Base-by-base conservation (phyloP, 257 asterid genomes). In the Cruciata laevipes region DNA sequence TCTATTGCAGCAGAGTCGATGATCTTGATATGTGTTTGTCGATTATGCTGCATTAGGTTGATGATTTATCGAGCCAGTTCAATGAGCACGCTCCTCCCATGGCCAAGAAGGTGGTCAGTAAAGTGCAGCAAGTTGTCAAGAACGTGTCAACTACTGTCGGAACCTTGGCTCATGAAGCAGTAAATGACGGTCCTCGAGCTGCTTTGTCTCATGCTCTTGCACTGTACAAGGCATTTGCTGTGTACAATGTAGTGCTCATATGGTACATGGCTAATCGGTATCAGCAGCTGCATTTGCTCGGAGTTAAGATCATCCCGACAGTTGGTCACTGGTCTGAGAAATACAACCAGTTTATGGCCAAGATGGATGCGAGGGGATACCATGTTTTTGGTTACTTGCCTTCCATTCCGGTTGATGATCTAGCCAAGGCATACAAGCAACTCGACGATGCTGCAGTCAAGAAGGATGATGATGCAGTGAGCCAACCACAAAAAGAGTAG, bases 381-480 rank as follows among this genome's bases (percentile, higher is more conserved):
- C 72, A 70, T 30, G 24, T 82, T 10, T 80, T 84, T 31, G 66
- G 75, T 53, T 86, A 89, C 52, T 69, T 81, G 3, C 98, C 97
- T 0, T 69, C 75, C 31, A 82, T 92, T 23, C 97, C 97, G 1
- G 79, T 86, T 20, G 95, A 87, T 14, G 96, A 86, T 56, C 73
- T 89, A 40, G 68, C 38, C n/a, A 81, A 82, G 81, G 96, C 88
- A 0, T 87, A 87, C 32, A 82, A 84, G 74, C 90, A 82, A 73
- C 84, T 77, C 21, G 91, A 86, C 75, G 79, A 83, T 0, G 86
- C 75, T 1, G 86, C 68, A 0, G 65, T 37, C 0, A 83, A 86
- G 83, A 83, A 87, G 63, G 78, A 67, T 9, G 87, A 77, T 55
- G 66, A 78, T 61, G 66, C 53, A 0, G 27, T 61, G 38, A 71